These are phyloP conservation scores for Porcisia hertigi DNA, from an alignment of 208 protist species.

Conservation along the genomic window DNA sequence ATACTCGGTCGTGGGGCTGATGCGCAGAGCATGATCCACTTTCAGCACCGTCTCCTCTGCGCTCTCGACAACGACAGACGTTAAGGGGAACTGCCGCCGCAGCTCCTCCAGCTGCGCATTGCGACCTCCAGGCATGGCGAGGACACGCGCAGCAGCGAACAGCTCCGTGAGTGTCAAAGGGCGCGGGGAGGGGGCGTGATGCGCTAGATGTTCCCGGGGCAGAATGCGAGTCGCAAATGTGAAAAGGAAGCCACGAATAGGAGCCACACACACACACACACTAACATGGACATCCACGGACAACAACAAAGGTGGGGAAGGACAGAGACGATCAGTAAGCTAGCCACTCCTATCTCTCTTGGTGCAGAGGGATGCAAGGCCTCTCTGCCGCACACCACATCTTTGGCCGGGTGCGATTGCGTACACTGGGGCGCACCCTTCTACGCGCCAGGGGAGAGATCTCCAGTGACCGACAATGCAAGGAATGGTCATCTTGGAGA, in stretches of 20 bases:
- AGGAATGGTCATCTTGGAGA: too few species aligned
- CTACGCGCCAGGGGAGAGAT: too few species aligned
- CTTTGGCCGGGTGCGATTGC: too few species aligned
- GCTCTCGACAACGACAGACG: slow-evolving; percentile 40
- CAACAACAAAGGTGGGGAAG: too few species aligned
- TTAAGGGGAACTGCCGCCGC: slow-evolving; percentile 44
- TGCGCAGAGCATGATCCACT: slow-evolving; percentile 53
- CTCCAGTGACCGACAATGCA: too few species aligned
- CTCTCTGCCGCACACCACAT: too few species aligned
- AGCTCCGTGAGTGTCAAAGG: neutral
- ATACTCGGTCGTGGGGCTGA: slow-evolving; percentile 51
- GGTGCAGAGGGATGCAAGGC: too few species aligned
- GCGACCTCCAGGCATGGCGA: slow-evolving; percentile 22
- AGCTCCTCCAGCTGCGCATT: slow-evolving; percentile 48
- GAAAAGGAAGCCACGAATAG: neutral
- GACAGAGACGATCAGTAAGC: too few species aligned
- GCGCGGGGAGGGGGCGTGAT: neutral
- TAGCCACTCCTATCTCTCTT: too few species aligned
- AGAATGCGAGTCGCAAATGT: too few species aligned
- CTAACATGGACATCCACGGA: too few species aligned
- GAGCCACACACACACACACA: neutral
- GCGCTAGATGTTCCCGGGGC: neutral
- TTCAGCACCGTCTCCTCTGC: slow-evolving; percentile 53
- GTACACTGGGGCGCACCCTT: too few species aligned
- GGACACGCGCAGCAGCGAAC: neutral